Base-by-base conservation (phyloP, 83 land plant species). In the Picea abies region DNA sequence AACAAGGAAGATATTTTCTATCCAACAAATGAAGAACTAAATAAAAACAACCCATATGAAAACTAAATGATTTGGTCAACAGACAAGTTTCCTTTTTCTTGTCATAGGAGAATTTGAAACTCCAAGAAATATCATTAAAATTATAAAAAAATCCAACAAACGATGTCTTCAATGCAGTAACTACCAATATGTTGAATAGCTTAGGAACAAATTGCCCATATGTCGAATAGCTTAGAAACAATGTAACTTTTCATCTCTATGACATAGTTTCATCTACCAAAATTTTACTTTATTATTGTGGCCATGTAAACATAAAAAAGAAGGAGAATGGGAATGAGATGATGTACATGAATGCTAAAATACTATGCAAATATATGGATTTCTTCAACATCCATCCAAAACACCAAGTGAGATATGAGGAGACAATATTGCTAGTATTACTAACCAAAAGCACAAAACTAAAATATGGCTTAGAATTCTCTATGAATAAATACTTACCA, bases 401-500 rank as follows among this genome's bases (percentile, higher is more conserved):
- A 71, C 2, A 9, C 17, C 41, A 69, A 41, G 73, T 37, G 39
- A 71, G 22, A 39, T 16, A 71, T 39, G 39, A 44, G n/a, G 23
- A 72, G n/a, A 72, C 2, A 19, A 5, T 72, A 49, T 41, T 72
- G 52, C 76, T 8, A 20, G 52, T 72, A 44, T 44, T 39, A 65
- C 67, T 65, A 65, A 22, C 67, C 20, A 19, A 65, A 20, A 22
- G 23, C 23, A 20, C 67, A 65, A 65, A 65, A 65, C 23, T 65
- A 9, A 22, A 22, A 65, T 8, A 65, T 5, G 8, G 23, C 70
- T 39, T 41, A 41, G 44, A 6, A 41, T 41, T 3, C 3, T 41
- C 44, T 41, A 41, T 41, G 32, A 3, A 68, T 26, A 29, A 77
- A 78, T 61, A 81, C 93, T 80, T 80, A 97, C 99, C 91, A 89